A percentile compares a stretch with the other conserved stretches of the same genome.
Conservation (phyloP, 1,139 yeast species). For the Diutina mesorugosa region DNA sequence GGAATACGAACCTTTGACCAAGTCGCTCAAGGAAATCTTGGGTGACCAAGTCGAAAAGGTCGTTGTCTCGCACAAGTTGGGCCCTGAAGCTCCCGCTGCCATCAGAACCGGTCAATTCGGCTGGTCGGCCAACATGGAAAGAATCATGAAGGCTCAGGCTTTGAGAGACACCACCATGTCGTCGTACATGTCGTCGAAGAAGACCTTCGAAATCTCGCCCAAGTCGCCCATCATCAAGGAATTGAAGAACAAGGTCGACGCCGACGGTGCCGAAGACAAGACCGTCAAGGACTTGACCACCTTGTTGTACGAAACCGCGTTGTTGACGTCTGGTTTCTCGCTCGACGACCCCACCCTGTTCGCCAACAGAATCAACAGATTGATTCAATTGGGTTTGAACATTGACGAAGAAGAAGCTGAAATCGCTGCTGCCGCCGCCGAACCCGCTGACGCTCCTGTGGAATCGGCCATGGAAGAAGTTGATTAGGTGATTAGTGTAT, state of each 20-base stretch:
- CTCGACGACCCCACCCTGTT: slow-evolving; percentile 96
- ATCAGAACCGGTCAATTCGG: slow-evolving; percentile 99
- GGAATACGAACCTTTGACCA: slow-evolving; percentile 88
- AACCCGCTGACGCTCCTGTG: slow-evolving; percentile 48
- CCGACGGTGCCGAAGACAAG: slow-evolving; percentile 95
- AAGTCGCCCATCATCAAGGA: slow-evolving; percentile 90
- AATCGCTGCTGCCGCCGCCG: slow-evolving; percentile 32
- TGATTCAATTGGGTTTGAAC: slow-evolving; percentile 95
- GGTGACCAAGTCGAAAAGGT: slow-evolving; percentile 99
- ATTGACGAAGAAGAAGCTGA: slow-evolving; percentile 79
- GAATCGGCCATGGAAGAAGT: slow-evolving; percentile 99
- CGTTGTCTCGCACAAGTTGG: slow-evolving; percentile 93
- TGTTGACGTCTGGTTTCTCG: slow-evolving; percentile 97
- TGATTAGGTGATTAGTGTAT: slow-evolving; percentile 38
- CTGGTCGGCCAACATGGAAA: slow-evolving; percentile 99
- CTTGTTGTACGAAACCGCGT: slow-evolving; percentile 92
- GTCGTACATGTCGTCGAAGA: slow-evolving; percentile 98
- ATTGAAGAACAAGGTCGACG: slow-evolving; percentile 91
- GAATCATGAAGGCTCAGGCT: slow-evolving; percentile 99
- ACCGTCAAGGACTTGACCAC: slow-evolving; percentile 97
- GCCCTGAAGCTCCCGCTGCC: slow-evolving; percentile 97
- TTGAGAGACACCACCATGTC: slow-evolving; percentile 98
- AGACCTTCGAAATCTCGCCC: slow-evolving; percentile 98
- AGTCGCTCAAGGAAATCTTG: slow-evolving; percentile 90
- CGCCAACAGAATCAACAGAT: slow-evolving; percentile 96